Conservation (phyloP, 345 rosid species). For the Euphorbia tirucalli region DNA sequence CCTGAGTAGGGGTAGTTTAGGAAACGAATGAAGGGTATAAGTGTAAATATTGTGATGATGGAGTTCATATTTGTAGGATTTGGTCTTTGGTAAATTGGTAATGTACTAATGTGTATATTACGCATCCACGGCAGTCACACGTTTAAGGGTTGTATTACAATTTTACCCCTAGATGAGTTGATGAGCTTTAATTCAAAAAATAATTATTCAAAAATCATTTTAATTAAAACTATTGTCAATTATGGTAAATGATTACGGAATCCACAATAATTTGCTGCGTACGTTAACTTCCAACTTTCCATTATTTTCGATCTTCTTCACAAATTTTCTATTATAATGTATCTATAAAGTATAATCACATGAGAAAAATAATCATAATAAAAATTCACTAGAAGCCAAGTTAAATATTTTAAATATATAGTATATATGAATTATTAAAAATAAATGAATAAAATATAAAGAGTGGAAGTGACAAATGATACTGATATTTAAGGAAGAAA, state of each 20-base stretch:
- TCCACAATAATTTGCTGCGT: slow-evolving; percentile 2
- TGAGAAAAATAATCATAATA: background rate
- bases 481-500: no score
- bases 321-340: background rate
- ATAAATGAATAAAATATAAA: no score
- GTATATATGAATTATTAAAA: no score
- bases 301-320: background rate
- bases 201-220: background rate
- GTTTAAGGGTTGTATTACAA: slow-evolving; percentile 37
- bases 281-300: background rate
- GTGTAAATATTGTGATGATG: slow-evolving; percentile 18
- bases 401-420: no score
- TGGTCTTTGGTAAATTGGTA: no score
- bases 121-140: slow-evolving; percentile 10
- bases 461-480: no score
- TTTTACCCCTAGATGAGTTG: slow-evolving; percentile 43
- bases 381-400: no score
- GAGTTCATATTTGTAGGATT: background rate
- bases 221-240: background rate
- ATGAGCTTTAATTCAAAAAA: slow-evolving; percentile 14
- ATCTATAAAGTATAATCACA: background rate
- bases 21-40: slow-evolving; percentile 18
- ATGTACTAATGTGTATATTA: background rate
- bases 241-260: background rate
- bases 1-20: slow-evolving; percentile 58